phyloP scores from a whole-genome alignment of 148 eudicot species.

The Rhododendron kiyosumense region DNA sequence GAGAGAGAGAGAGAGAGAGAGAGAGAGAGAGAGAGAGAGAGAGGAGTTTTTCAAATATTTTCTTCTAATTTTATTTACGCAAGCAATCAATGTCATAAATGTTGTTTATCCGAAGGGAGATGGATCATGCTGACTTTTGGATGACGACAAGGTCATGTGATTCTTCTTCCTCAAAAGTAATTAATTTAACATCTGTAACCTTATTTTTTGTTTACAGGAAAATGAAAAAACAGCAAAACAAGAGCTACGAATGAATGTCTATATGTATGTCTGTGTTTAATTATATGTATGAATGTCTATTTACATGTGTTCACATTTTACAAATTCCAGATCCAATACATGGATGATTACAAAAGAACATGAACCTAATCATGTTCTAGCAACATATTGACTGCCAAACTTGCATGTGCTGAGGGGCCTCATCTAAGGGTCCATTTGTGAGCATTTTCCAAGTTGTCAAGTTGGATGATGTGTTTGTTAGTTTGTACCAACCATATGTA shows the following conservation, averaged over 20 bases:
- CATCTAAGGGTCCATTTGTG: not conserved
- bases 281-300: not conserved
- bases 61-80: not conserved
- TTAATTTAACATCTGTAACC: not conserved
- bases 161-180: not conserved
- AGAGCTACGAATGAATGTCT: too few relatives aligned
- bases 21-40: too few relatives aligned
- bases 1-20: too few relatives aligned
- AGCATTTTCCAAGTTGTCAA: not conserved
- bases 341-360: not conserved
- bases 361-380: not conserved
- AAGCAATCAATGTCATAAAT: not conserved
- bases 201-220: too few relatives aligned
- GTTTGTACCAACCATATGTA: not conserved
- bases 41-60: too few relatives aligned
- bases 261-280: not conserved
- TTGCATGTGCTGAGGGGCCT: not conserved
- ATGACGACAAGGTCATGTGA: not conserved
- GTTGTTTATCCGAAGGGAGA: not conserved
- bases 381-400: not conserved
- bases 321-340: not conserved
- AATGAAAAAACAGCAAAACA: too few relatives aligned
- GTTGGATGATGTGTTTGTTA: not conserved
- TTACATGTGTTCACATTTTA: not conserved
- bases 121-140: not conserved